Evolutionary conservation across 225 moss, liverwort and hornwort genomes (phyloP), one percentile per base, ranked within the genome.

Genomic region (Antitrichia curtipendula): DNA sequence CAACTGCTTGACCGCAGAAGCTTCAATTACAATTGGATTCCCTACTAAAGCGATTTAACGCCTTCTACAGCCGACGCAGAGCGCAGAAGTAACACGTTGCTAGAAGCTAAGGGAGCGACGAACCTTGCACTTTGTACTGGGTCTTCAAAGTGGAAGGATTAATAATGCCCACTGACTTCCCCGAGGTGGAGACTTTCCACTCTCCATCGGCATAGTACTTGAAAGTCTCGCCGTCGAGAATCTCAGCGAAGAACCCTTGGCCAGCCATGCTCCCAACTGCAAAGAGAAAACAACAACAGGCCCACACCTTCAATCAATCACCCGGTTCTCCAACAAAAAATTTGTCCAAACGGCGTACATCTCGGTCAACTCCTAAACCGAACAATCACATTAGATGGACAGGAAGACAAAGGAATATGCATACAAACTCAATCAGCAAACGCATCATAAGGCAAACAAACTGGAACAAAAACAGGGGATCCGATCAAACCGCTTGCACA

Each of bases 51-150:
- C 49, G 23, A 49, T 63, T 62, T 38, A 32, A 60, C 25, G 36
- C 70, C 25, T 36, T 40, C 36, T n/a, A 65, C 41, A 78, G 23
- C 73, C 38, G n/a, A 81, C 58, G 41, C 58, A 49, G 32, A 18
- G 21, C 54, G 63, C 43, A 60, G 17, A 41, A 36, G 7, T 14
- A 53, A 61, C 60, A 53, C 74, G 58, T 18, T 64, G 53, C 7
- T 34, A 24, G 41, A 77, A 87, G 50, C 31, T 29, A 18, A 52
- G 56, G 74, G 74, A 69, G 52, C 3, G 43, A 66, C 90, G 23
- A 70, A 97, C 97, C 95, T 96, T 96, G 95, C 87, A 97, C 97
- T 94, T 96, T 98, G 91, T 94, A 98, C 72, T 93, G 94, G 32
- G 89, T 89, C 90, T 98, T 96, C 72, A 96, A 91, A 87, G 96